Evolutionary conservation across 441 rosid genomes (phyloP), one percentile per base, ranked within the genome.

Genomic region (Breynia disticha): DNA sequence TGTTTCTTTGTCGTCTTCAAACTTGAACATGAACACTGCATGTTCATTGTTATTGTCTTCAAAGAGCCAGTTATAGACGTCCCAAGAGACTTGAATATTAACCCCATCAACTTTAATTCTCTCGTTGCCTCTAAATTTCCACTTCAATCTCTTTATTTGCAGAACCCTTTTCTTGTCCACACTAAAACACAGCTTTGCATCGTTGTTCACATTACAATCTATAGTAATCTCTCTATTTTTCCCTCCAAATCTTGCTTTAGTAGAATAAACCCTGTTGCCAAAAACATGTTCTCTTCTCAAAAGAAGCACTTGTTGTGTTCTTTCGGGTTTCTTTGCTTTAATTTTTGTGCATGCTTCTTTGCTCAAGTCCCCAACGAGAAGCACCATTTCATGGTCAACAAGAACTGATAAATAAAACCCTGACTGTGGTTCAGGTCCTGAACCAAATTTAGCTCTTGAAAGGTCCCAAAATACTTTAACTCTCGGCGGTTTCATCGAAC

Each of bases 41-140:
- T 82, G 89, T 2, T 76, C 67, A 24, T 37, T 62, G 43, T 41
- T 66, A 9, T 5, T 15, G 7, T 72, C 79, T 39, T 82, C 77
- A 50, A 83, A 82, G 16, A 91, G 48, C 98, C 98, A 91, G n/a
- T 87, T 87, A 58, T 83, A 80, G 5, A 91, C 87, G 41, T 91
- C 98, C 98, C 98, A 91, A 0, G 91, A 91, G 72, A 91, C 69
- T 46, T 86, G 90, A 6, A 86, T 62, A 6, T 71, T 47, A n/a
- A 80, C 84, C 0, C 94, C 95, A n/a, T 84, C 95, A 0, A 88
- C 76, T 54, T 78, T 87, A 4, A 82, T 72, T 59, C 67, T 77
- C 72, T 87, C 96, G 35, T 81, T 91, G 11, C 96, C 98, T 38
- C 98, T 63, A 16, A 87, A 91, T 67, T 91, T 91, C 96, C 98